phyloP scores from a whole-genome alignment of 108 stramenopile species.

The Nitzschia palea region DNA sequence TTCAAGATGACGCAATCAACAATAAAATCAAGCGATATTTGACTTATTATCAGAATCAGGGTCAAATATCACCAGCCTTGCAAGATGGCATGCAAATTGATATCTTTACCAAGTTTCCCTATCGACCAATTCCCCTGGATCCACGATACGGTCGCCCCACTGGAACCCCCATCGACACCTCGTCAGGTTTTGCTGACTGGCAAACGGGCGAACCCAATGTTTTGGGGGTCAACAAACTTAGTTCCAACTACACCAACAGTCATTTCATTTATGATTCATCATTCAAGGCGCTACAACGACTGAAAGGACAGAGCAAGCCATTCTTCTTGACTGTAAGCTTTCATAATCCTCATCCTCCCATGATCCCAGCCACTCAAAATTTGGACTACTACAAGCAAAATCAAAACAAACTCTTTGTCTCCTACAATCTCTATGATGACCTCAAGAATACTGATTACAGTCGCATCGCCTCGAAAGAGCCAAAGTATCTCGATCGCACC shows the following conservation, averaged over 20 bases:
- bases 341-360: constrained; percentile 32
- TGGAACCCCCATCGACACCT: background rate
- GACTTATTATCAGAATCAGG: background rate
- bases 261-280: background rate
- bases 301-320: constrained; percentile 7
- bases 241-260: background rate
- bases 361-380: constrained; percentile 2
- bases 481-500: background rate
- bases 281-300: constrained; percentile 19
- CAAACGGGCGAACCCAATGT: background rate
- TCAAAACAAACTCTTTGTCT: background rate
- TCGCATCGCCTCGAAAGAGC: background rate
- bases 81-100: constrained; percentile 13
- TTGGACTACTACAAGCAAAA: constrained; percentile 7
- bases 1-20: background rate
- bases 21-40: constrained; percentile 6
- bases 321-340: constrained; percentile 22
- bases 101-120: constrained; percentile 3
- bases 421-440: constrained; percentile 9
- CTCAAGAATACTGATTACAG: background rate
- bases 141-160: constrained; percentile 4
- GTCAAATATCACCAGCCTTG: background rate
- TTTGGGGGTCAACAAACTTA: background rate
- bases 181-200: background rate
- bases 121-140: constrained; percentile 26